A percentile compares a stretch with the other conserved stretches of the same genome.
Conservation (phyloP, 164 flowering plant species). For the Berberis vulgaris region DNA sequence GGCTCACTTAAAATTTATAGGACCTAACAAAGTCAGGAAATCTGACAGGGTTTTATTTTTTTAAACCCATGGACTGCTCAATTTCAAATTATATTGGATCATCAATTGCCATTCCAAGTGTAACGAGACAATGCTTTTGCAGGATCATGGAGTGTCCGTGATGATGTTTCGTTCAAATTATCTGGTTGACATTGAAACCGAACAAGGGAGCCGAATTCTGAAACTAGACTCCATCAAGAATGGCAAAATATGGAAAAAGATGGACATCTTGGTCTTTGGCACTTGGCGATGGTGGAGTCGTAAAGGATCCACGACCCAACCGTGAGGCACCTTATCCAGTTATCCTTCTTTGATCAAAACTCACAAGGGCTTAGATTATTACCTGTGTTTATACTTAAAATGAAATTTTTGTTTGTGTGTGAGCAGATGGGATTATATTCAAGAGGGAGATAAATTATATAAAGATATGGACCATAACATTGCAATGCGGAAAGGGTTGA, state of each 20-base stretch:
- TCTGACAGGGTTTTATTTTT: no score
- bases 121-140: not conserved
- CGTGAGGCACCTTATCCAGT: constrained; percentile 8
- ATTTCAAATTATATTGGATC: no score
- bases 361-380: not conserved
- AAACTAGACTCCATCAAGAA: constrained; percentile 11
- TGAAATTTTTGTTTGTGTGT: not conserved
- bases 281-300: constrained; percentile 70
- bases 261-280: constrained; percentile 15
- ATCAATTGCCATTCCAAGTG: no score
- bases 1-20: no score
- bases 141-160: constrained; percentile 13
- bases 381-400: not conserved
- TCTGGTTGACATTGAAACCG: constrained; percentile 10
- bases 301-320: constrained; percentile 4
- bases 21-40: no score
- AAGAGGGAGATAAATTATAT: constrained; percentile 30
- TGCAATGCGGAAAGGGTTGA: constrained; percentile 54
- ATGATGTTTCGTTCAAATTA: constrained; percentile 4
- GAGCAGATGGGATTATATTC: constrained; percentile 65
- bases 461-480: constrained; percentile 70
- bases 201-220: constrained; percentile 8
- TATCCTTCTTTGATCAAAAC: not conserved
- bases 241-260: constrained; percentile 13
- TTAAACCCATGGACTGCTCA: no score